phyloP scores from a whole-genome alignment of 495 filamentous ascomycete genomes.

The Aspergillus campestris region DNA sequence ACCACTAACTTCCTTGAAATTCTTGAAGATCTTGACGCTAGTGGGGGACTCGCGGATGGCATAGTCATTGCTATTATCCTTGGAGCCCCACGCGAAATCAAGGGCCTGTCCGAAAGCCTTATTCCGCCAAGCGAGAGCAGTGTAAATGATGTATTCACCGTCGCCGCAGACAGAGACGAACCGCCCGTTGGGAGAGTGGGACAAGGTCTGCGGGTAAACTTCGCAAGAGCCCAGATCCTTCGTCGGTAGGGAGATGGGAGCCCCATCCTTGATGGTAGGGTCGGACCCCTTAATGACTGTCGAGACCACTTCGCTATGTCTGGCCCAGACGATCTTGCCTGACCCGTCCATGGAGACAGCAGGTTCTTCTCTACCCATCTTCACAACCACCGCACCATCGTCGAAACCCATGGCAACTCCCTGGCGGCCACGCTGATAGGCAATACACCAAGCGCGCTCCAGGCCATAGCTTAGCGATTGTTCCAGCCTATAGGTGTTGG shows the following conservation, averaged over 20 bases:
- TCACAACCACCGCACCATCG: constrained; percentile 94
- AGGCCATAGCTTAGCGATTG: constrained; percentile 93
- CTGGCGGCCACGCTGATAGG: constrained; percentile 88
- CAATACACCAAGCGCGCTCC: constrained; percentile 95
- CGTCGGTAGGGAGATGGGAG: constrained; percentile 73
- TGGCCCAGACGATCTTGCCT: constrained; percentile 92
- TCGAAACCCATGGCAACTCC: constrained; percentile 95
- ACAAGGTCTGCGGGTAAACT: constrained; percentile 88
- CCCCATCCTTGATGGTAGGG: constrained; percentile 74
- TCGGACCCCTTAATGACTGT: constrained; percentile 92
- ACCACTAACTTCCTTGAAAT: constrained; percentile 87
- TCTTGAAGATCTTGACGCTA: constrained; percentile 93
- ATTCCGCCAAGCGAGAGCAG: constrained; percentile 92
- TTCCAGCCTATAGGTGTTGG: constrained; percentile 90
- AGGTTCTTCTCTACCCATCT: constrained; percentile 94
- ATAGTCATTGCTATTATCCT: constrained; percentile 97
- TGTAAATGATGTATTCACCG: constrained; percentile 98
- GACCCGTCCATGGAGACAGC: constrained; percentile 95
- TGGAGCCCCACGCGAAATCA: constrained; percentile 95
- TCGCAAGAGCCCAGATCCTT: constrained; percentile 95
- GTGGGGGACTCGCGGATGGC: constrained; percentile 90
- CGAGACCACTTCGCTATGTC: constrained; percentile 88
- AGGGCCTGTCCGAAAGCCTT: constrained; percentile 92
- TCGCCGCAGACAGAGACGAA: constrained; percentile 97
- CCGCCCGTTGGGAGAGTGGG: constrained; percentile 94